These are phyloP conservation scores for Prosopis cineraria DNA, from an alignment of 306 rosid genomes.

Conservation along the genomic window DNA sequence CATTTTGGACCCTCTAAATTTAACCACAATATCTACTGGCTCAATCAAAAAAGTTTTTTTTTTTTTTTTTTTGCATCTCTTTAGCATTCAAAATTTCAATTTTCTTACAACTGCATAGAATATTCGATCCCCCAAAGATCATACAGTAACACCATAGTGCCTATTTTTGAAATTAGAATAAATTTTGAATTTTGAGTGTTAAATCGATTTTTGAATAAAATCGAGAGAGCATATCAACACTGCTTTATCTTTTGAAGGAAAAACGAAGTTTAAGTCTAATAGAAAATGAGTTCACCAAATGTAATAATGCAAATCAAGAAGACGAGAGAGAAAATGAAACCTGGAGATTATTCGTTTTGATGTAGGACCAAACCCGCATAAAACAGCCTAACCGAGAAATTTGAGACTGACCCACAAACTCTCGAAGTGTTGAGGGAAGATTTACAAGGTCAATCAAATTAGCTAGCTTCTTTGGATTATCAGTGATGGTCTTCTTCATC, in stretches of 20 bases:
- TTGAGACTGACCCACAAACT: slow-evolving; percentile 84
- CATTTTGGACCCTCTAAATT: background rate
- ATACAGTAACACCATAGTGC: background rate
- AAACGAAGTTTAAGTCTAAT: background rate
- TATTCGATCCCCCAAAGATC: background rate
- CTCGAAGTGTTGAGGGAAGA: slow-evolving; percentile 75
- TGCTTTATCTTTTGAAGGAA: background rate
- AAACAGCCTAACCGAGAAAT: slow-evolving; percentile 85
- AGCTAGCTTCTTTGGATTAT: slow-evolving; percentile 90
- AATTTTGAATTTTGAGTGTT: background rate
- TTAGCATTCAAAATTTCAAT: background rate
- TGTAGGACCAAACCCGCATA: slow-evolving; percentile 76
- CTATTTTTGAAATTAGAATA: background rate
- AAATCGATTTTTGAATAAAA: background rate
- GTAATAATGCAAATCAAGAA: background rate
- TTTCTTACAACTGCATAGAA: background rate
- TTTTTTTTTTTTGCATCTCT: background rate
- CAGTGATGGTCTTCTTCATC: slow-evolving; percentile 60
- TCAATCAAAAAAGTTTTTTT: background rate
- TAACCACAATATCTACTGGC: background rate
- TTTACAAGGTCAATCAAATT: slow-evolving; percentile 87
- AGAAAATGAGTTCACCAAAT: background rate
- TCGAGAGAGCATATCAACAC: background rate
- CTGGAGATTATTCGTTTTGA: slow-evolving; percentile 89
- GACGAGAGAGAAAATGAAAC: slow-evolving; percentile 35